Evolutionary conservation across 495 filamentous ascomycete genomes (phyloP).

Genomic region (Bacidia gigantensis): DNA sequence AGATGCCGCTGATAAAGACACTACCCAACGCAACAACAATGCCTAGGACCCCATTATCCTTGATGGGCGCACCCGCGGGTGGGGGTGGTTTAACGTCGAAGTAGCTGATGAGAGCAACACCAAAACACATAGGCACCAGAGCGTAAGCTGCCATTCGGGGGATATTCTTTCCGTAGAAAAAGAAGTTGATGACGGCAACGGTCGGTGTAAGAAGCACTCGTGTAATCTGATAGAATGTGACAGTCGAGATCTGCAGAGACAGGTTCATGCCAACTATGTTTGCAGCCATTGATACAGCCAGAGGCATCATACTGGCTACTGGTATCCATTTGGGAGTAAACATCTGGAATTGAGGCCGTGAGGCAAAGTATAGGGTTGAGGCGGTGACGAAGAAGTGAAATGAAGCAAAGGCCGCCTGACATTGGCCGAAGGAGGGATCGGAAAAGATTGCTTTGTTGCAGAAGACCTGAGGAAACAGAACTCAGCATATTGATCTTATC

Average conservation of each 20-base stretch:
- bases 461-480: slow-evolving; percentile 42
- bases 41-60: slow-evolving; percentile 39
- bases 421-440: slow-evolving; percentile 47
- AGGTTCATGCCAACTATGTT: slow-evolving; percentile 67
- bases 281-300: slow-evolving; percentile 47
- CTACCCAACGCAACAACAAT: slow-evolving; percentile 51
- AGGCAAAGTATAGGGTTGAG: slow-evolving; percentile 49
- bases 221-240: slow-evolving; percentile 64
- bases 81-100: slow-evolving; percentile 46
- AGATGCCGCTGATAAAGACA: slow-evolving; percentile 51
- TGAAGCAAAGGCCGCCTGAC: slow-evolving; percentile 54
- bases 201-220: slow-evolving; percentile 57
- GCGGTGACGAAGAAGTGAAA: slow-evolving; percentile 65
- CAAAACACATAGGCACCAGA: slow-evolving; percentile 50
- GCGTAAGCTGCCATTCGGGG: slow-evolving; percentile 31
- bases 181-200: slow-evolving; percentile 51
- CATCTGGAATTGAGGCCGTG: slow-evolving; percentile 44
- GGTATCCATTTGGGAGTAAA: slow-evolving; percentile 43
- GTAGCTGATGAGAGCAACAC: slow-evolving; percentile 57
- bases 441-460: slow-evolving; percentile 67
- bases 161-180: slow-evolving; percentile 47
- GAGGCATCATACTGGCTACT: slow-evolving; percentile 46
- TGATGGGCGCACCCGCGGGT: slow-evolving; percentile 28
- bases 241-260: slow-evolving; percentile 54
- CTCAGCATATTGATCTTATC: too few relatives aligned